phyloP scores from a whole-genome alignment of 176 grass and related monocot genomes.

The Tuctoria greenei region DNA sequence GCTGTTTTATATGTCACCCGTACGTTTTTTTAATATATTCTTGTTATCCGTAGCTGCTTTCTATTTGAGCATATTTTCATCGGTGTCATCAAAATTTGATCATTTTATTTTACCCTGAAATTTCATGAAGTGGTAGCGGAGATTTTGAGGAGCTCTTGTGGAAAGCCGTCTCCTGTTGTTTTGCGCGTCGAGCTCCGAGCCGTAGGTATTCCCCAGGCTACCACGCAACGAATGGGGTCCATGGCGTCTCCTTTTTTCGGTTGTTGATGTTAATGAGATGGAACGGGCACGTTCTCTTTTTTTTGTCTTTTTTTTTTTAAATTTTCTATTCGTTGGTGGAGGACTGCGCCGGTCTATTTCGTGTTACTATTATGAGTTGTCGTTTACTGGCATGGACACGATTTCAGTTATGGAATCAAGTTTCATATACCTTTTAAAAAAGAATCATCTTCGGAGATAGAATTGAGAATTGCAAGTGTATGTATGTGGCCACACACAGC shows the following conservation, averaged over 20 bases:
- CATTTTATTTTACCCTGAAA: neutral
- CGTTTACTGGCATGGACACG: constrained; percentile 21
- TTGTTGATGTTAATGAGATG: constrained; percentile 24
- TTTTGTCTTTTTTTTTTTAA: constrained; percentile 27
- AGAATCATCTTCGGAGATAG: constrained; percentile 2
- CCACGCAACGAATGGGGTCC: constrained; percentile 24
- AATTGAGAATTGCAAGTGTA: neutral
- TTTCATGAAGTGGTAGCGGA: neutral
- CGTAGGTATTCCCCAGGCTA: constrained; percentile 23
- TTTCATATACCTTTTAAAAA: neutral
- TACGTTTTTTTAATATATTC: neutral
- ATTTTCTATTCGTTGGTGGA: constrained; percentile 18
- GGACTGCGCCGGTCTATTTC: constrained; percentile 38
- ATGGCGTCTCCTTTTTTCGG: constrained; percentile 16
- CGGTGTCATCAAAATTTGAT: neutral
- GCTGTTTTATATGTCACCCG: neutral
- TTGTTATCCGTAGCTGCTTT: neutral
- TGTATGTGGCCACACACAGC: neutral
- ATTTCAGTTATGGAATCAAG: constrained; percentile 37
- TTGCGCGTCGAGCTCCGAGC: constrained; percentile 27
- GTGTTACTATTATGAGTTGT: constrained; percentile 31
- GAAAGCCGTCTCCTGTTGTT: constrained; percentile 28
- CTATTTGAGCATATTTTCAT: neutral
- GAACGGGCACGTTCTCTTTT: constrained; percentile 20
- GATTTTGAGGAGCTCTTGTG: constrained; percentile 1